Conservation (phyloP, 108 stramenopile genomes). For the Licmophora abbreviata region DNA sequence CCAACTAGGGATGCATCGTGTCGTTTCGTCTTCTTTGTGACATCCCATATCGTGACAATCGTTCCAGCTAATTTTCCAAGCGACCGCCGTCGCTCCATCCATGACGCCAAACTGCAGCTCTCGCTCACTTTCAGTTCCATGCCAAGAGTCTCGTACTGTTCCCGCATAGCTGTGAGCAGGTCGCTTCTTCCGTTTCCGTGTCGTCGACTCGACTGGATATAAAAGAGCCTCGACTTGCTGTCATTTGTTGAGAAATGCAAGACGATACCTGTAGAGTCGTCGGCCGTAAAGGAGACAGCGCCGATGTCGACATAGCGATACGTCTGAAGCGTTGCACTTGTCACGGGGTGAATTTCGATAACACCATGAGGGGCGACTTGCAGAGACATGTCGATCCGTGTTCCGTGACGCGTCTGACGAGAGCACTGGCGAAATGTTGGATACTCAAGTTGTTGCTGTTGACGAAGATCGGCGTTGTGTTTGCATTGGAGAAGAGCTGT, state of each 20-base stretch:
- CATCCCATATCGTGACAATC: slow-evolving; percentile 31
- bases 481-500: slow-evolving; percentile 28
- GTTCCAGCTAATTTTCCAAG: slow-evolving; percentile 5
- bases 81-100: slow-evolving; percentile 20
- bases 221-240: slow-evolving; percentile 23
- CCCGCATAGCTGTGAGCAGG: slow-evolving; percentile 25
- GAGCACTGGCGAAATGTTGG: neutral
- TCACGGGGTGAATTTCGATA: slow-evolving; percentile 25
- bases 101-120: slow-evolving; percentile 18
- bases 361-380: slow-evolving; percentile 32
- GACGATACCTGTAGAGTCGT: slow-evolving; percentile 32
- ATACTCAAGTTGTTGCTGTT: neutral
- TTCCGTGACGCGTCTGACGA: slow-evolving; percentile 40
- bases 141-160: slow-evolving; percentile 18
- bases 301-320: slow-evolving; percentile 37
- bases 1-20: slow-evolving; percentile 32
- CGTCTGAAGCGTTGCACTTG: slow-evolving; percentile 21
- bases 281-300: slow-evolving; percentile 29
- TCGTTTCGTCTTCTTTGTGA: slow-evolving; percentile 34
- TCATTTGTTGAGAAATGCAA: slow-evolving; percentile 15
- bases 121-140: slow-evolving; percentile 27
- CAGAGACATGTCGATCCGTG: slow-evolving; percentile 22
- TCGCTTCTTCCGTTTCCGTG: slow-evolving; percentile 20
- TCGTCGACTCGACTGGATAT: slow-evolving; percentile 11
- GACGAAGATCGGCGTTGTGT: slow-evolving; percentile 10